Conservation (phyloP, 2,329 filamentous ascomycete genomes). For the Aplosporella prunicola region DNA sequence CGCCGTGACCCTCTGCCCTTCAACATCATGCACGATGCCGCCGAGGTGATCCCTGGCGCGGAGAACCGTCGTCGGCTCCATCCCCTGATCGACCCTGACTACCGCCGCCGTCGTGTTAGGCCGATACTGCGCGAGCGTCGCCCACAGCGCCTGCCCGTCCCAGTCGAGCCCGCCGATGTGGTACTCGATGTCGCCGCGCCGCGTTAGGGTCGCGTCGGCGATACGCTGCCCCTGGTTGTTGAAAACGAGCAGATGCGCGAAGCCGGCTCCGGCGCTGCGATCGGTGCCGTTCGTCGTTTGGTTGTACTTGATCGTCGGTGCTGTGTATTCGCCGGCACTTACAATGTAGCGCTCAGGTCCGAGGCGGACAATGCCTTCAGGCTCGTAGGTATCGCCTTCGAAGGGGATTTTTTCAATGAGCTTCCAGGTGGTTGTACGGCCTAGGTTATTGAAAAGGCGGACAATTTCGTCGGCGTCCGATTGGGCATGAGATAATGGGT, state of each 20-base stretch:
- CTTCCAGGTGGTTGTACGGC: constrained; percentile 35
- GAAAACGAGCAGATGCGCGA: constrained; percentile 39
- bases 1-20: neutral
- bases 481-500: constrained; percentile 26
- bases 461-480: constrained; percentile 31
- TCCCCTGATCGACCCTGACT: constrained; percentile 31
- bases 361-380: constrained; percentile 40
- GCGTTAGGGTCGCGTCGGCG: constrained; percentile 37
- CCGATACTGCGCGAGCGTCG: constrained; percentile 38
- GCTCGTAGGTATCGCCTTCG: constrained; percentile 40
- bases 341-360: constrained; percentile 37
- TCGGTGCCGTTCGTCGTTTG: constrained; percentile 51
- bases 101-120: constrained; percentile 39
- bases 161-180: constrained; percentile 43
- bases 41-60: neutral
- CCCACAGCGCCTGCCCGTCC: constrained; percentile 41
- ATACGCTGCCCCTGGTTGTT: constrained; percentile 33
- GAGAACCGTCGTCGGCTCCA: constrained; percentile 23
- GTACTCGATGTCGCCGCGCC: constrained; percentile 32
- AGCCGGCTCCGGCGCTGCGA: constrained; percentile 35
- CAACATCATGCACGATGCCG: neutral
- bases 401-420: constrained; percentile 34
- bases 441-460: constrained; percentile 26
- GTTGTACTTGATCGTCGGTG: constrained; percentile 32
- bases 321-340: constrained; percentile 37